Percentiles rank a stretch among this genome's conserved stretches.
These are phyloP conservation scores for Leishmania tarentolae DNA, from an alignment of 208 protist species.

Conservation along the genomic window DNA sequence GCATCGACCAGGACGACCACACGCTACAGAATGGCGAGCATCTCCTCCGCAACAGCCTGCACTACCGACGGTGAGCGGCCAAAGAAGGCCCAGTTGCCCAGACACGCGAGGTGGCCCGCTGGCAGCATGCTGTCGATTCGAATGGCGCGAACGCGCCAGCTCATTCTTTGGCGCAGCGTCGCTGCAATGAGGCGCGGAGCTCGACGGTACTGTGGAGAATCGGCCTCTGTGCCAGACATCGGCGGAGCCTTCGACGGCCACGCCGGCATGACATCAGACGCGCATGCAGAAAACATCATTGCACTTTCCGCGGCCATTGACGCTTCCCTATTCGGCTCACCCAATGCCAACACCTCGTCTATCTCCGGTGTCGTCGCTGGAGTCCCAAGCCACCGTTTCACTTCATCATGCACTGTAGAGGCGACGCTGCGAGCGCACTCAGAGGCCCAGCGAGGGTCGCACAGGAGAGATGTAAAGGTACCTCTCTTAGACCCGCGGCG, in stretches of 20 bases:
- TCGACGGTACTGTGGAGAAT: constrained; percentile 25
- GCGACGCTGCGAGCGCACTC: constrained; percentile 22
- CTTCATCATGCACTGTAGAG: constrained; percentile 2
- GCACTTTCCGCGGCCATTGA: not conserved
- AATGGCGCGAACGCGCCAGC: constrained; percentile 63
- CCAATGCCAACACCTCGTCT: not conserved
- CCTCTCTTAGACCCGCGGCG: constrained; percentile 10
- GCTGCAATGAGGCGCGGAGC: constrained; percentile 49
- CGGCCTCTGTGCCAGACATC: not conserved
- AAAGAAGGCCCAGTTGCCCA: constrained; percentile 48
- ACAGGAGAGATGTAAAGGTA: constrained; percentile 10
- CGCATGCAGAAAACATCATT: not conserved
- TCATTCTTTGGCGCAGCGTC: constrained; percentile 42
- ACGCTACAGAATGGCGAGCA: constrained; percentile 36
- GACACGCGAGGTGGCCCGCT: constrained; percentile 51
- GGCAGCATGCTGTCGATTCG: constrained; percentile 47
- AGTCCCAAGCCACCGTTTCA: constrained; percentile 9
- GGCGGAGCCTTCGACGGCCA: not conserved
- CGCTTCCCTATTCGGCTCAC: not conserved
- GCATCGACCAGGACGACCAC: too few species aligned
- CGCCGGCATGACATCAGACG: not conserved
- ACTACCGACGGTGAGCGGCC: constrained; percentile 44
- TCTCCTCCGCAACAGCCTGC: constrained; percentile 50
- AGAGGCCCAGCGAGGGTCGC: constrained; percentile 21
- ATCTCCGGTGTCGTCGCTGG: not conserved